These are phyloP conservation scores for Heliocybe sulcata DNA, from an alignment of 1,284 basidiomycete genomes.

Conservation along the genomic window DNA sequence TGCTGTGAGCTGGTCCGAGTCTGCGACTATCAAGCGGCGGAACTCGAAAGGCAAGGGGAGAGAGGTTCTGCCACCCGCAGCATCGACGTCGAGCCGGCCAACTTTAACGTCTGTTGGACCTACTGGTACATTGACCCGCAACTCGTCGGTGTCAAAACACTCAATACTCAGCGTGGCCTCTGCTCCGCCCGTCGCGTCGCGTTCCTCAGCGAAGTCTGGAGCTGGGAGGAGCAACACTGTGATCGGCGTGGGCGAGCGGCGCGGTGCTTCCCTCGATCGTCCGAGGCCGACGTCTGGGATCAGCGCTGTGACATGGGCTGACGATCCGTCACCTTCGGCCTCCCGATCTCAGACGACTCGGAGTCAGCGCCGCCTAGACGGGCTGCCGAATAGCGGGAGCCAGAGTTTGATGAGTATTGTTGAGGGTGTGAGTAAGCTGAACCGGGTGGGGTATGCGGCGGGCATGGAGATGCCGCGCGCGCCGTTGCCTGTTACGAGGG, in stretches of 20 bases:
- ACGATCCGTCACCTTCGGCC: not conserved
- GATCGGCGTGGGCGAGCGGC: not conserved
- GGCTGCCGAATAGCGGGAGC: slow-evolving; percentile 9
- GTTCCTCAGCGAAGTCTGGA: not conserved
- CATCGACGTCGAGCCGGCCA: not conserved
- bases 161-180: not conserved
- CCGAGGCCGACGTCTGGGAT: not conserved
- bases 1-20: slow-evolving; percentile 8
- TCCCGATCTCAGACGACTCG: not conserved
- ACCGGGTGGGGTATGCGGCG: slow-evolving; percentile 14
- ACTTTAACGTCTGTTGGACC: not conserved
- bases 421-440: slow-evolving; percentile 45
- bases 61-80: not conserved
- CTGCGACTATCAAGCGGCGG: not conserved
- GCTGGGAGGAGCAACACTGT: not conserved
- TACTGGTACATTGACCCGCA: not conserved
- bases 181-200: not conserved
- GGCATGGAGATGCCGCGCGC: slow-evolving; percentile 16
- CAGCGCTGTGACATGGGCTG: not conserved
- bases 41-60: not conserved
- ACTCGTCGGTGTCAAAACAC: not conserved
- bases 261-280: not conserved
- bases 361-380: not conserved
- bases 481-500: slow-evolving; percentile 10
- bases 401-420: slow-evolving; percentile 62